Evolutionary conservation across 352 stramenopile genomes (phyloP).

Genomic region (Globisporangium recalcitrans): DNA sequence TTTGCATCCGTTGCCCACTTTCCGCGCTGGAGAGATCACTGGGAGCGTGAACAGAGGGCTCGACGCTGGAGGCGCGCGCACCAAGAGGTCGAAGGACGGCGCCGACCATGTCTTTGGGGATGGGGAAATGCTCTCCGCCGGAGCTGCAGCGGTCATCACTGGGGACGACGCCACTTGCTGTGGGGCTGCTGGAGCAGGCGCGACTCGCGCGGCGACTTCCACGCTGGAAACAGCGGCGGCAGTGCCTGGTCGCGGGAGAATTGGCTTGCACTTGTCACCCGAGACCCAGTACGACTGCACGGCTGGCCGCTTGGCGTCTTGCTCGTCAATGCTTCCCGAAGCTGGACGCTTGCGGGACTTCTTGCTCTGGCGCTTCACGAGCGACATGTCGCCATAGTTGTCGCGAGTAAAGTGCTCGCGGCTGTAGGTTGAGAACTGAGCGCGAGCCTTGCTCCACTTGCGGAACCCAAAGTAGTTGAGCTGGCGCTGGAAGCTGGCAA

Average conservation of each 20-base stretch:
- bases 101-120: slow-evolving; percentile 3
- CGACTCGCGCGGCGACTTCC: neutral
- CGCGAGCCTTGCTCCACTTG: slow-evolving; percentile 83
- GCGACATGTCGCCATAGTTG: slow-evolving; percentile 80
- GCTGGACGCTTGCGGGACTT: slow-evolving; percentile 72
- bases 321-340: slow-evolving; percentile 27
- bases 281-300: slow-evolving; percentile 20
- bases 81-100: slow-evolving; percentile 15
- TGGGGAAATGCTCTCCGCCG: slow-evolving; percentile 4
- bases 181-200: neutral
- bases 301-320: slow-evolving; percentile 32
- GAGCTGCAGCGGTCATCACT: neutral
- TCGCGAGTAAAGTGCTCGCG: slow-evolving; percentile 80
- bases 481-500: slow-evolving; percentile 93
- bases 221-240: neutral
- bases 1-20: slow-evolving; percentile 39
- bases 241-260: slow-evolving; percentile 32
- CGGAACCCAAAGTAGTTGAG: slow-evolving; percentile 95
- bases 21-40: slow-evolving; percentile 37
- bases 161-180: slow-evolving; percentile 3
- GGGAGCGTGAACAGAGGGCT: slow-evolving; percentile 24
- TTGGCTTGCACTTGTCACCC: slow-evolving; percentile 61
- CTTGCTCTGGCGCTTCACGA: slow-evolving; percentile 85
- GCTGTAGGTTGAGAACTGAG: slow-evolving; percentile 71
- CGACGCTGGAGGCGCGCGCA: slow-evolving; percentile 11